phyloP scores from a whole-genome alignment of 176 grass and related monocot species.

The Rhynchospora breviuscula region DNA sequence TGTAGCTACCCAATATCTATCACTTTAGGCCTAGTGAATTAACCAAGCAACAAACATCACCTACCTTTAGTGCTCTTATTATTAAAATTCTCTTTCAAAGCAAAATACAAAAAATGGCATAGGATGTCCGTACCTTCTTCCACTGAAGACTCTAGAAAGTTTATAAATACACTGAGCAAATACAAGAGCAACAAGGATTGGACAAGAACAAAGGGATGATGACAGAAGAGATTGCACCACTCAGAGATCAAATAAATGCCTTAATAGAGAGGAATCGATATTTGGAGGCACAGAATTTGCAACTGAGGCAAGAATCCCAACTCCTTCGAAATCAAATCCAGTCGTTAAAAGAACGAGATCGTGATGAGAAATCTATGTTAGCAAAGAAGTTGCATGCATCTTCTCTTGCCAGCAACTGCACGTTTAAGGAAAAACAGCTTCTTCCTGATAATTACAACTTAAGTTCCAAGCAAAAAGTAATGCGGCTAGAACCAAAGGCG shows the following conservation, averaged over 20 bases:
- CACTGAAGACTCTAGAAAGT: not conserved
- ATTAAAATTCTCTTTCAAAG: slow-evolving; percentile 36
- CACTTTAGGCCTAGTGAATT: slow-evolving; percentile 67
- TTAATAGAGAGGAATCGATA: slow-evolving; percentile 56
- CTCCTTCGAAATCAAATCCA: slow-evolving; percentile 53
- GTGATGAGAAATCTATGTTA: slow-evolving; percentile 40
- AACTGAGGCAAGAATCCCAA: slow-evolving; percentile 62
- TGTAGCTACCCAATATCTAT: slow-evolving; percentile 55
- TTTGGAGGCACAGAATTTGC: slow-evolving; percentile 82
- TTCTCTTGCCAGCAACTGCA: slow-evolving; percentile 32
- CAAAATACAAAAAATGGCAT: slow-evolving; percentile 14
- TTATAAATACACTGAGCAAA: slow-evolving; percentile 25
- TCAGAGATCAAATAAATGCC: slow-evolving; percentile 66
- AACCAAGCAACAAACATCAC: slow-evolving; percentile 61
- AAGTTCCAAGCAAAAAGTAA: slow-evolving; percentile 39
- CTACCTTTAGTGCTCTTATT: slow-evolving; percentile 45
- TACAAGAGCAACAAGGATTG: slow-evolving; percentile 30
- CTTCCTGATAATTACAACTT: slow-evolving; percentile 30
- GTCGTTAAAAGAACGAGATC: slow-evolving; percentile 53
- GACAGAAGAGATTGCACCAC: slow-evolving; percentile 54
- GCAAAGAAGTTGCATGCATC: slow-evolving; percentile 54
- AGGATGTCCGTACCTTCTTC: slow-evolving; percentile 27
- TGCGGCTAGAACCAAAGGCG: slow-evolving; percentile 9
- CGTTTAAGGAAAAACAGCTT: slow-evolving; percentile 49
- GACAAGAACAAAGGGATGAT: slow-evolving; percentile 44